These are phyloP conservation scores for Pelargonium nanum DNA, from an alignment of 345 rosid species.

Conservation along the genomic window DNA sequence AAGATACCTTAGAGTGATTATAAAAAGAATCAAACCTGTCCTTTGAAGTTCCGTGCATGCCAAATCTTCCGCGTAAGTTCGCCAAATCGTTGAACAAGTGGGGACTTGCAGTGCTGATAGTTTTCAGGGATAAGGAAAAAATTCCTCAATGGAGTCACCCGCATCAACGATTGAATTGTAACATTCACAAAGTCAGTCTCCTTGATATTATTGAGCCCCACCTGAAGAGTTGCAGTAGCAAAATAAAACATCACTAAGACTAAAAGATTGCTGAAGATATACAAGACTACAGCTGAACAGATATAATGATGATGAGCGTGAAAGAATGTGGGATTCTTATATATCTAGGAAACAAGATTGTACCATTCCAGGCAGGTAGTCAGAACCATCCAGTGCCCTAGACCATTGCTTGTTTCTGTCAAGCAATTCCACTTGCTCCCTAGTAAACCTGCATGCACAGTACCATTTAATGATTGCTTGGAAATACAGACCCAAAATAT, in stretches of 20 bases:
- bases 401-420: constrained; percentile 93
- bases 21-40: constrained; percentile 53
- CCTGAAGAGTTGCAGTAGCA: constrained; percentile 33
- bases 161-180: constrained; percentile 87
- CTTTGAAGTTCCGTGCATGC: constrained; percentile 95
- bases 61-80: constrained; percentile 91
- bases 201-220: constrained; percentile 89
- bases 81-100: constrained; percentile 88
- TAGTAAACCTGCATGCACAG: constrained; percentile 49
- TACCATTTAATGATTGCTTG: constrained; percentile 3
- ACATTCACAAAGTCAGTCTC: constrained; percentile 96
- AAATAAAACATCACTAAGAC: not conserved
- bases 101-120: constrained; percentile 66
- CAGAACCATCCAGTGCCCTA: constrained; percentile 96
- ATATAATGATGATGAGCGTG: not conserved
- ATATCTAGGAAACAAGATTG: not conserved
- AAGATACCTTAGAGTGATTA: constrained; percentile 6
- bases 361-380: constrained; percentile 99
- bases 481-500: not conserved
- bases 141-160: constrained; percentile 84
- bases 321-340: not conserved
- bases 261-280: constrained; percentile 1
- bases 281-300: not conserved
- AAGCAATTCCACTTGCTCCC: constrained; percentile 74
- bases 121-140: constrained; percentile 89